Conservation (phyloP, 2,329 filamentous ascomycete species). For the Grosmannia penicillata region DNA sequence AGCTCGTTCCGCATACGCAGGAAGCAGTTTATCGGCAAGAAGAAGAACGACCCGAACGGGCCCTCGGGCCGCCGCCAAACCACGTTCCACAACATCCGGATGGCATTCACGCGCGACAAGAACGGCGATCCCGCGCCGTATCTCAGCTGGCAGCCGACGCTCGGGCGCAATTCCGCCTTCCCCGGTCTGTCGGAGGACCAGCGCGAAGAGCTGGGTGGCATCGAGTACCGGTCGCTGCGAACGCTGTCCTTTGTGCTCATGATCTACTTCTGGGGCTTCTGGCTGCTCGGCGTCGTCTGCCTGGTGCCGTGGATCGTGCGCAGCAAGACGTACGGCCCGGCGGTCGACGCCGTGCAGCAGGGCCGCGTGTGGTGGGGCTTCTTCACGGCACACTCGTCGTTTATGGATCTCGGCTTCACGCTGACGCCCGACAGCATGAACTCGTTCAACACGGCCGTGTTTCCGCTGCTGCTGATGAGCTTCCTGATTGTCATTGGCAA, state of each 20-base stretch:
- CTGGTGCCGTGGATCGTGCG: slow-evolving; percentile 69
- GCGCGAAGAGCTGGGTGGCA: slow-evolving; percentile 85
- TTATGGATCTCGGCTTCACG: slow-evolving; percentile 91
- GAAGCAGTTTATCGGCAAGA: slow-evolving; percentile 18
- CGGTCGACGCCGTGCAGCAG: slow-evolving; percentile 49
- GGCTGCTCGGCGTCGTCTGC: slow-evolving; percentile 58
- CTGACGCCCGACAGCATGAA: slow-evolving; percentile 89
- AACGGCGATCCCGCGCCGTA: slow-evolving; percentile 59
- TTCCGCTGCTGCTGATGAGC: slow-evolving; percentile 60
- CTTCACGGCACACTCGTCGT: slow-evolving; percentile 75
- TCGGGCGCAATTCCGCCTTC: slow-evolving; percentile 87
- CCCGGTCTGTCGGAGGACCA: slow-evolving; percentile 79
- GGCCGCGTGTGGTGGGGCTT: slow-evolving; percentile 79
- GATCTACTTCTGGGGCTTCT: slow-evolving; percentile 72
- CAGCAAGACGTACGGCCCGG: slow-evolving; percentile 40
- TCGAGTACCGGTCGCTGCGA: slow-evolving; percentile 88
- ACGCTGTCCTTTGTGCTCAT: slow-evolving; percentile 67
- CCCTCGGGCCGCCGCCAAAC: no score
- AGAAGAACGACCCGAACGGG: slow-evolving; percentile 23
- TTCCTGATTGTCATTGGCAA: slow-evolving; percentile 92
- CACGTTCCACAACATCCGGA: slow-evolving; percentile 46
- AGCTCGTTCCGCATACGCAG: slow-evolving; percentile 28
- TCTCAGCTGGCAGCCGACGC: slow-evolving; percentile 82
- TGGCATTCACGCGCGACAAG: slow-evolving; percentile 37
- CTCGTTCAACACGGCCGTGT: slow-evolving; percentile 65